These are phyloP conservation scores for Cordyceps cateniannulata DNA, from an alignment of 2,329 filamentous ascomycete genomes.

Conservation along the genomic window DNA sequence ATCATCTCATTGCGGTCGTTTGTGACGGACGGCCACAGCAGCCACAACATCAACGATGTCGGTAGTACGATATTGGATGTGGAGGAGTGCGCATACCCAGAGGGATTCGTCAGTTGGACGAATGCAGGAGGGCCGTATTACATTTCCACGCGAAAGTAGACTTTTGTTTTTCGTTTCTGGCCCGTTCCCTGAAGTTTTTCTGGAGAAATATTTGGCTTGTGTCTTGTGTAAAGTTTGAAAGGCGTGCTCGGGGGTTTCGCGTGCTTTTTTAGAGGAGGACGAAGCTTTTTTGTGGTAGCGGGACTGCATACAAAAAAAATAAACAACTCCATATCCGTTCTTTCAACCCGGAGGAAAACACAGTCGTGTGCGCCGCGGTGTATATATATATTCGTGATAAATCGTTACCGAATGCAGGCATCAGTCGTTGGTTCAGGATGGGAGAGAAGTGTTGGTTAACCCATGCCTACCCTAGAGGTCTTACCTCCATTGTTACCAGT, in stretches of 20 bases:
- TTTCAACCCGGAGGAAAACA: not conserved
- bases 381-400: not conserved
- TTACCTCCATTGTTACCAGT: too few species aligned
- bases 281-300: conserved; percentile 6
- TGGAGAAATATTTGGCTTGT: not conserved
- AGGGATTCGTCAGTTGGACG: conserved; percentile 87
- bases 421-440: not conserved
- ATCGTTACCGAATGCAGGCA: not conserved
- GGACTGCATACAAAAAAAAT: conserved; percentile 11
- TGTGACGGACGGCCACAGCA: conserved; percentile 71
- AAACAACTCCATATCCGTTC: not conserved
- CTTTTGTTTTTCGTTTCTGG: not conserved
- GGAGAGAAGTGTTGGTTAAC: too few species aligned
- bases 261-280: not conserved
- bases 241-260: conserved; percentile 12
- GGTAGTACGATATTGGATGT: conserved; percentile 77
- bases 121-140: conserved; percentile 79
- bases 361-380: not conserved
- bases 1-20: conserved; percentile 92
- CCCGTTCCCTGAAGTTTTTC: not conserved
- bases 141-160: conserved; percentile 70
- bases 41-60: conserved; percentile 71
- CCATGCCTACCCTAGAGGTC: too few species aligned
- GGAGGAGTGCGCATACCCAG: conserved; percentile 53
- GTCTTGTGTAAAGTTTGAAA: conserved; percentile 9